Percentiles rank a stretch among this genome's conserved stretches.
phyloP scores from a whole-genome alignment of 2,329 filamentous ascomycete genomes.

The Alternaria atra region DNA sequence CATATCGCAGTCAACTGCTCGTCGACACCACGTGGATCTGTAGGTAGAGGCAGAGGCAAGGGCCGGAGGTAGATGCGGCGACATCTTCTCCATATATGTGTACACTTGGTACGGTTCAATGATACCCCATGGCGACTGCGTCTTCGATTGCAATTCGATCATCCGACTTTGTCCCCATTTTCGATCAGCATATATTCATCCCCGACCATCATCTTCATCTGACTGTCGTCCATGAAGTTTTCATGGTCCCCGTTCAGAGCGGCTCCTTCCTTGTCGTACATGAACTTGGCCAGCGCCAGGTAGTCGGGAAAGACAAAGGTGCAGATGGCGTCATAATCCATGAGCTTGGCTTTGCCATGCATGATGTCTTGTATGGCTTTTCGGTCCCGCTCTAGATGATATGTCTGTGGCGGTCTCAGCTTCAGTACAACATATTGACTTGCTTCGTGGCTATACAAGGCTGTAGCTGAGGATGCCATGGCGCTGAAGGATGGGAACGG shows the following conservation, averaged over 20 bases:
- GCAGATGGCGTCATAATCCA: conserved; percentile 59
- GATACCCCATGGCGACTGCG: conserved; percentile 28
- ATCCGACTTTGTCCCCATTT: conserved; percentile 22
- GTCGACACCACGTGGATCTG: conserved; percentile 31
- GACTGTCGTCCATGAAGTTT: conserved; percentile 52
- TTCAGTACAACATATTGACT: neutral
- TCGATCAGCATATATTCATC: conserved; percentile 56
- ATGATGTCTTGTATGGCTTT: conserved; percentile 57
- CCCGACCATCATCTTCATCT: conserved; percentile 58
- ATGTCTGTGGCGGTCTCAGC: conserved; percentile 48
- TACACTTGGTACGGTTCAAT: conserved; percentile 16
- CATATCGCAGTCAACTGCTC: conserved; percentile 68
- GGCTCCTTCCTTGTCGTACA: conserved; percentile 58
- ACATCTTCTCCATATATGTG: conserved; percentile 3
- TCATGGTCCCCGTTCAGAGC: conserved; percentile 49
- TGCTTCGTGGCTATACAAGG: conserved; percentile 46
- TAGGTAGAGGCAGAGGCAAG: conserved; percentile 35
- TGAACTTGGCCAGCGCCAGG: conserved; percentile 55
- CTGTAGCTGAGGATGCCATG: conserved; percentile 58
- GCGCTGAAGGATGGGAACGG: conserved; percentile 54
- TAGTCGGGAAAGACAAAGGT: conserved; percentile 60
- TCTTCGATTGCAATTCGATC: conserved; percentile 8
- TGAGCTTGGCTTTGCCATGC: conserved; percentile 54
- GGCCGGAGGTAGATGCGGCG: conserved; percentile 29
- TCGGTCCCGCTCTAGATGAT: conserved; percentile 56